Evolutionary conservation across 2,329 filamentous ascomycete genomes (phyloP).

Genomic region (Pseudocercospora fijiensis): DNA sequence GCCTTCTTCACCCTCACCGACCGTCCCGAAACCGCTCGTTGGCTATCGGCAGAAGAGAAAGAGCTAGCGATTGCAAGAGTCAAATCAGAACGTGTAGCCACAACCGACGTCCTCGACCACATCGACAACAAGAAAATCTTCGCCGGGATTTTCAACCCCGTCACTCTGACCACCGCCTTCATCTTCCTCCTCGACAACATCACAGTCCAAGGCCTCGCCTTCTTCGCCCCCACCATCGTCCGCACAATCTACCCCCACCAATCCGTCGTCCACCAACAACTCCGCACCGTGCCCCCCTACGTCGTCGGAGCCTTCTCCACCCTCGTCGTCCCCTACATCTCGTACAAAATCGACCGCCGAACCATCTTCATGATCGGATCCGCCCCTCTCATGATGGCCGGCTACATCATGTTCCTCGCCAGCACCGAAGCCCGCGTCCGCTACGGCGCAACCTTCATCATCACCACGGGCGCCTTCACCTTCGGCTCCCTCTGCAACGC

Average conservation of each 20-base stretch:
- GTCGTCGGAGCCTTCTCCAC: slow-evolving; percentile 67
- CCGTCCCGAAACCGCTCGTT: slow-evolving; percentile 64
- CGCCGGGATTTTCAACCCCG: slow-evolving; percentile 63
- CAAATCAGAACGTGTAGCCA: slow-evolving; percentile 65
- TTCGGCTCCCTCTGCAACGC: slow-evolving; percentile 66
- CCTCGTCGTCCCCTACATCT: slow-evolving; percentile 59
- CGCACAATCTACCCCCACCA: slow-evolving; percentile 63
- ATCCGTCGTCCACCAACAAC: slow-evolving; percentile 62
- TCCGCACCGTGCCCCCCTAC: slow-evolving; percentile 70
- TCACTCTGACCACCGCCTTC: slow-evolving; percentile 57
- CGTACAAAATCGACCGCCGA: slow-evolving; percentile 60
- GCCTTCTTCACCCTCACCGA: slow-evolving; percentile 66
- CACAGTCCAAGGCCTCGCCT: slow-evolving; percentile 68
- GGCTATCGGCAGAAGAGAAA: slow-evolving; percentile 66
- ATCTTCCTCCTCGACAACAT: slow-evolving; percentile 67
- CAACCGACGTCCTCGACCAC: slow-evolving; percentile 63
- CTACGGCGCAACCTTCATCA: slow-evolving; percentile 70
- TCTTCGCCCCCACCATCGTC: slow-evolving; percentile 71
- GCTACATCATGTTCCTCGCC: slow-evolving; percentile 70
- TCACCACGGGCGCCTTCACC: slow-evolving; percentile 63
- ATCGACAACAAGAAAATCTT: slow-evolving; percentile 60
- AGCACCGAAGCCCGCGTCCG: slow-evolving; percentile 53
- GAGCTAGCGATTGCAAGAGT: slow-evolving; percentile 65
- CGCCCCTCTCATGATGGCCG: slow-evolving; percentile 64
- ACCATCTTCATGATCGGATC: slow-evolving; percentile 60